These are phyloP conservation scores for Eimeria falciformis DNA, from an alignment of 169 alveolate species.

Conservation along the genomic window DNA sequence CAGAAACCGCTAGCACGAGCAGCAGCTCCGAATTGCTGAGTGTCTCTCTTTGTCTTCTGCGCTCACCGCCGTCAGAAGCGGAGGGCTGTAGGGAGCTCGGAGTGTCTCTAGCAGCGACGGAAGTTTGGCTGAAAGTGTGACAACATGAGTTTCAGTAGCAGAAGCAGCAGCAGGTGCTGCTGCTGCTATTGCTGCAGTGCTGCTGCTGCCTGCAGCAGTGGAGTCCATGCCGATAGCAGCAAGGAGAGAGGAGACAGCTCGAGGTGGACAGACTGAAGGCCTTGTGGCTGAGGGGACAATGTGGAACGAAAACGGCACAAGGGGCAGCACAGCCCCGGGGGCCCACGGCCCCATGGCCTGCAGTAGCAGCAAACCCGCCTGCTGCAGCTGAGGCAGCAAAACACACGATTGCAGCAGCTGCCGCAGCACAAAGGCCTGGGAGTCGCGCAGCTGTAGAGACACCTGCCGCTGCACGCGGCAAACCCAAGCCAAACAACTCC, in stretches of 20 bases:
- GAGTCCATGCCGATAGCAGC: not conserved
- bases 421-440: conserved; percentile 48
- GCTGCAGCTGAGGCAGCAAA: conserved; percentile 65
- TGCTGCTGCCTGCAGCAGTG: conserved; percentile 14
- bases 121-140: conserved; percentile 19
- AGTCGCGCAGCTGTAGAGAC: conserved; percentile 28
- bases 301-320: conserved; percentile 43
- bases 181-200: conserved; percentile 44
- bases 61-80: conserved; percentile 5
- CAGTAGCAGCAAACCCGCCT: conserved; percentile 55
- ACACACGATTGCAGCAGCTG: conserved; percentile 54
- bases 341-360: conserved; percentile 44
- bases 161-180: not conserved
- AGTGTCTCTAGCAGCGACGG: conserved; percentile 51
- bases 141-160: conserved; percentile 37
- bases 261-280: conserved; percentile 34
- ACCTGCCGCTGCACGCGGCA: conserved; percentile 41
- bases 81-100: conserved; percentile 17
- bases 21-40: no score
- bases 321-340: conserved; percentile 36
- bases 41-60: not conserved
- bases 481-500: conserved; percentile 43
- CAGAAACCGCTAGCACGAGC: conserved; percentile 8
- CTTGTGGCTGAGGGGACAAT: conserved; percentile 33
- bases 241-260: conserved; percentile 16